Conservation (phyloP, 2,329 filamentous ascomycete genomes). For the Aureobasidium mangrovei region DNA sequence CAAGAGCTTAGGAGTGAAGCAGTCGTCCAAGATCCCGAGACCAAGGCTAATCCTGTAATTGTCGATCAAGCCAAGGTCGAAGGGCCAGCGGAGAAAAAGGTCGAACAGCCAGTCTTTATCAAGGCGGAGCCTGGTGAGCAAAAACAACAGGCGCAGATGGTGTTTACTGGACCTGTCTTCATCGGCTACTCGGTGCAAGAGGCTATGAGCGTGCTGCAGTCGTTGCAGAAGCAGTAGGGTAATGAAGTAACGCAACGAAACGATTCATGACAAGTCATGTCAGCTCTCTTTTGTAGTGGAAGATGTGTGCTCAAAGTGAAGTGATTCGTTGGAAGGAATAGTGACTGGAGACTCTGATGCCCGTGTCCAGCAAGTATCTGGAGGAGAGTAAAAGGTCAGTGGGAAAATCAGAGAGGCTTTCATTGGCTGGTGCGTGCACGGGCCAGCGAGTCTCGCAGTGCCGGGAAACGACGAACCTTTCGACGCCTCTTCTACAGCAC, state of each 20-base stretch:
- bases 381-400: not conserved
- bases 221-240: slow-evolving; percentile 11
- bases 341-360: too few species aligned
- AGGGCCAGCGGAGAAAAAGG: not conserved
- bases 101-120: slow-evolving; percentile 2
- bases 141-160: slow-evolving; percentile 52
- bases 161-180: slow-evolving; percentile 90
- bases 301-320: not conserved
- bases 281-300: not conserved
- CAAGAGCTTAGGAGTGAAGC: not conserved
- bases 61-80: not conserved
- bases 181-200: slow-evolving; percentile 84
- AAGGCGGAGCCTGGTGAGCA: slow-evolving; percentile 2
- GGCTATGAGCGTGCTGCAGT: slow-evolving; percentile 64
- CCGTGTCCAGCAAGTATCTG: too few species aligned
- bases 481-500: slow-evolving; percentile 10
- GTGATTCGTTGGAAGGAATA: not conserved
- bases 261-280: not conserved
- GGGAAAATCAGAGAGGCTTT: not conserved
- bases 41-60: not conserved
- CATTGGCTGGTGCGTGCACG: not conserved
- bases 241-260: slow-evolving; percentile 8
- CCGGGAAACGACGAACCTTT: slow-evolving; percentile 7
- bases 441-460: not conserved
- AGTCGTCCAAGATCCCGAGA: not conserved